Percentiles rank a stretch among this genome's conserved stretches.
Evolutionary conservation across 2,329 filamentous ascomycete genomes (phyloP).

Genomic region (Fusarium pseudoanthophilum): DNA sequence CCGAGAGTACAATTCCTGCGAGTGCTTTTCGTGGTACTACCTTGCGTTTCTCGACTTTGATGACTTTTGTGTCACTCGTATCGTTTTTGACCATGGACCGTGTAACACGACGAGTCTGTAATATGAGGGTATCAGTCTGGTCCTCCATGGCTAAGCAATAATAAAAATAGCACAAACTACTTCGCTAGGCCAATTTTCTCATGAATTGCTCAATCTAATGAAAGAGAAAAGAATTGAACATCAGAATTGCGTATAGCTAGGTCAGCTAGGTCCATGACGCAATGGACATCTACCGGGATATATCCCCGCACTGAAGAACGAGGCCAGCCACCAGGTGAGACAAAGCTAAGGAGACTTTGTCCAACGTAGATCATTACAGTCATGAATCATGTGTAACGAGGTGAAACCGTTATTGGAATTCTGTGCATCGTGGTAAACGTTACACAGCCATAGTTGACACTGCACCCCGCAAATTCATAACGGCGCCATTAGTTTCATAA

Average conservation of each 20-base stretch:
- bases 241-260: no score
- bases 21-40: not conserved
- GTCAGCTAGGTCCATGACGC: conserved; percentile 7
- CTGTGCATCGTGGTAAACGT: rapidly evolving
- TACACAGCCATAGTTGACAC: no score
- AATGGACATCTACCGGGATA: not conserved
- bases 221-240: no score
- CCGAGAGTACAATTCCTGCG: not conserved
- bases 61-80: not conserved
- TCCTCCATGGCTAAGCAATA: not conserved
- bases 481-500: not conserved
- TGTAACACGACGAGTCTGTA: not conserved
- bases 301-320: not conserved
- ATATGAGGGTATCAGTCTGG: rapidly evolving
- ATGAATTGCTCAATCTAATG: no score
- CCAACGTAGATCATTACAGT: rapidly evolving
- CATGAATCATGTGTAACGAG: not conserved
- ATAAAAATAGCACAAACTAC: no score
- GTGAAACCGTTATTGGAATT: not conserved
- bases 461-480: no score
- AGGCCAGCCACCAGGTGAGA: not conserved
- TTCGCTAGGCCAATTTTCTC: no score
- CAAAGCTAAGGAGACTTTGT: not conserved
- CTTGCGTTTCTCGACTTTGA: not conserved
- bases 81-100: conserved; percentile 13